Evolutionary conservation across 805 yeast species (phyloP).

Genomic region (Saccharomycopsis sp.): DNA sequence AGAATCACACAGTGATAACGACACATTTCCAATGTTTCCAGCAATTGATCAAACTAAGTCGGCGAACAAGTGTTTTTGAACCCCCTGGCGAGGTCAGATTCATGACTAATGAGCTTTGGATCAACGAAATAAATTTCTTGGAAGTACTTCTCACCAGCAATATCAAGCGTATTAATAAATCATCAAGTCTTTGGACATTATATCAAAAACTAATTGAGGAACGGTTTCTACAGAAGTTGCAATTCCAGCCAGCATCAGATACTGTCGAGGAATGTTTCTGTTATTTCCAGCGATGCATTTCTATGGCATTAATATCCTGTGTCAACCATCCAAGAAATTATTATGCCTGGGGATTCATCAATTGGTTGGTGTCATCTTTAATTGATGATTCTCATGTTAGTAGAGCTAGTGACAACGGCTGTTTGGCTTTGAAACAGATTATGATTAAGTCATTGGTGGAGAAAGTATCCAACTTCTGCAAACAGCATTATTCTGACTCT

Average conservation of each 20-base stretch:
- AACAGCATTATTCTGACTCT: neutral
- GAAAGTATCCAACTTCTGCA: neutral
- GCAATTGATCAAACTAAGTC: neutral
- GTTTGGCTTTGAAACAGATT: neutral
- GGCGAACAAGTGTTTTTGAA: neutral
- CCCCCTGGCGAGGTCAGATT: neutral
- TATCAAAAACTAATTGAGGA: slow-evolving; percentile 21
- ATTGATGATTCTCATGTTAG: neutral
- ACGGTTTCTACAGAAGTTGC: neutral
- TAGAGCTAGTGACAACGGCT: neutral
- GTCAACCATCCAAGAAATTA: slow-evolving; percentile 17
- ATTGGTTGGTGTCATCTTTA: slow-evolving; percentile 2
- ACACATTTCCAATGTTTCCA: slow-evolving; percentile 10
- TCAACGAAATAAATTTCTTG: slow-evolving; percentile 9
- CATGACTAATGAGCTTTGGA: neutral
- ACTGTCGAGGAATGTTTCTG: neutral
- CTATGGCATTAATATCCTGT: slow-evolving; percentile 5
- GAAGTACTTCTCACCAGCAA: slow-evolving; percentile 24
- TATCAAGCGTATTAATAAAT: slow-evolving; percentile 29
- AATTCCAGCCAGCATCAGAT: neutral
- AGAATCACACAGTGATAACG: slow-evolving; percentile 25
- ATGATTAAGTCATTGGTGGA: neutral
- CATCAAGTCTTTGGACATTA: slow-evolving; percentile 30
- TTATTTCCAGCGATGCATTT: neutral
- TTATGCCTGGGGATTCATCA: slow-evolving; percentile 19